Evolutionary conservation across 1,139 yeast species (phyloP), one percentile per base, ranked within the genome.

Genomic region (Hyphopichia fennica): DNA sequence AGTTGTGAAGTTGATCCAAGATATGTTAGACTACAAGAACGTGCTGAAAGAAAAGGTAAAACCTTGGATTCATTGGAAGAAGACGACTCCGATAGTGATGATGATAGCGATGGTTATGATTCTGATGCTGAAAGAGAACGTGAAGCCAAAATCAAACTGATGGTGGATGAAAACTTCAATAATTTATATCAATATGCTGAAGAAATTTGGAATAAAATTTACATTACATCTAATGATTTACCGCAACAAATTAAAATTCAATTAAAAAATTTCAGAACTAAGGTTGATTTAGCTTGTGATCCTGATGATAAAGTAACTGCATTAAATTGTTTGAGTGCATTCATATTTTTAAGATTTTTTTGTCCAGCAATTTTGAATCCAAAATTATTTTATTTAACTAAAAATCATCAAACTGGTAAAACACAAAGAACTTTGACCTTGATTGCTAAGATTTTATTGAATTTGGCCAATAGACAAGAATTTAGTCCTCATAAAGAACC

Each of bases 361-460:
- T 91, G 96, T 56, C 98, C 98, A 0, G 96, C 96, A 0, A 79
- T 93, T 34, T 67, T 93, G 54, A 90, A 89, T 54, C 98, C 98
- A 0, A 89, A 89, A 54, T 63, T 89, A 37, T 90, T 89, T 58
- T 82, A 84, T 48, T 69, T 93, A 39, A 79, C 89, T 1, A 77
- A 79, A 44, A 73, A 77, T 38, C 93, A 87, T 54, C 89, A 89
- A 45, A 74, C 82, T 10, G 88, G 90, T 1, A 71, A 72, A 16
- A 74, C 83, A 1, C 93, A 89, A 53, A 72, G 96, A 44, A 85
- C 96, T 0, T 65, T 91, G 41, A 88, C 96, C 0, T 64, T 90
- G 35, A 69, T 90, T 14, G 89, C 97, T n/a, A 93, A 93, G 57
- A 75, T 88, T 18, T 60, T 91, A 35, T 77, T 90, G 59, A 87